phyloP scores from a whole-genome alignment of 345 rosid species.

The Populus alba region DNA sequence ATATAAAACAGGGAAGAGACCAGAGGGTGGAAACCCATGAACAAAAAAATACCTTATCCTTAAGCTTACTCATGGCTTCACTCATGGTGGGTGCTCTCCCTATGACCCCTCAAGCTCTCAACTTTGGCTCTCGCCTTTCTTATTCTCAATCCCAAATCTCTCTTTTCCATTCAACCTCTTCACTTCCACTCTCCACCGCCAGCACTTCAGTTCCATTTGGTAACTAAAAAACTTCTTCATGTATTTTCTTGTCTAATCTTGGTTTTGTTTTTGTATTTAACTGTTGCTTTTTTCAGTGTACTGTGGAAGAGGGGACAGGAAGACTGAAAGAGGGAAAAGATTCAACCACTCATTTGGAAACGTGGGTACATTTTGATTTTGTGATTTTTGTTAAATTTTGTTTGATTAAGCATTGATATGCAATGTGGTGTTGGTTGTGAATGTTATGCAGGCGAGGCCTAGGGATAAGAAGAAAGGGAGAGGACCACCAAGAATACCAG shows the following conservation, averaged over 20 bases:
- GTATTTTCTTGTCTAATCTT: not conserved
- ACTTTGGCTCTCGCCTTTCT: slow-evolving; percentile 29
- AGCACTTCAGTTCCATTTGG: slow-evolving; percentile 37
- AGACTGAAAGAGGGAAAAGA: slow-evolving; percentile 87
- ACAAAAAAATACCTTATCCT: slow-evolving; percentile 6
- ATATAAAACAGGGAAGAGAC: not conserved
- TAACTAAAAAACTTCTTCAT: not conserved
- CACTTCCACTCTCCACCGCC: slow-evolving; percentile 29
- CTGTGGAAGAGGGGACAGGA: slow-evolving; percentile 87
- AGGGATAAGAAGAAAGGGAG: slow-evolving; percentile 84
- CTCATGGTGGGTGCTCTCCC: slow-evolving; percentile 49
- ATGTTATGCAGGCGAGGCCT: slow-evolving; percentile 67
- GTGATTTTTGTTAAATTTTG: not conserved
- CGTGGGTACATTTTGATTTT: slow-evolving; percentile 37
- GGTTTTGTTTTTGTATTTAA: not conserved
- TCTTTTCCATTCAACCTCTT: slow-evolving; percentile 25
- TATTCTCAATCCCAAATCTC: slow-evolving; percentile 53
- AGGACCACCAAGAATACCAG: slow-evolving; percentile 69
- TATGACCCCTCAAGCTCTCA: slow-evolving; percentile 18
- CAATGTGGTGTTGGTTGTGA: not conserved
- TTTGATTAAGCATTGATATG: not conserved
- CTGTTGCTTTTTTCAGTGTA: slow-evolving; percentile 39
- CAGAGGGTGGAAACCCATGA: not conserved
- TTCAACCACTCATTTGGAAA: slow-evolving; percentile 91
- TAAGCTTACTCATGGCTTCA: slow-evolving; percentile 49